Evolutionary conservation across 78 protist species (phyloP).

Genomic region (Pelomyxa schiedti): DNA sequence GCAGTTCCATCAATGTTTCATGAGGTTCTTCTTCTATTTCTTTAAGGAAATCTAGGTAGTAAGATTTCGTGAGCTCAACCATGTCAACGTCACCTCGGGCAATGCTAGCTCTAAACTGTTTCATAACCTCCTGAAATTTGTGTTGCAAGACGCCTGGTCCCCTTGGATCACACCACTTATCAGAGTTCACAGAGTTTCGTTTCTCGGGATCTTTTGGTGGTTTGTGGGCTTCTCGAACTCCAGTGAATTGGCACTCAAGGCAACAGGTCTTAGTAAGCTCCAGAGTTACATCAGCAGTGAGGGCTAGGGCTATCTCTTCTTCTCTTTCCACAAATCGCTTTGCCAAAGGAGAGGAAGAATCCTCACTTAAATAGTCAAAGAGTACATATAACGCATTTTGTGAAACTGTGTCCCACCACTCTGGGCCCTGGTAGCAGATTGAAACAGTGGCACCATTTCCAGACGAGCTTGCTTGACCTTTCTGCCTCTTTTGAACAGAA

Average conservation of each 20-base stretch:
- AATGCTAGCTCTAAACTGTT: neutral
- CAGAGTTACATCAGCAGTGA: neutral
- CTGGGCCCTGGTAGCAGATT: neutral
- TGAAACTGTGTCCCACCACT: neutral
- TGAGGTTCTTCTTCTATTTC: neutral
- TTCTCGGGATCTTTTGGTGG: neutral
- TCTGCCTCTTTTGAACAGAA: no score
- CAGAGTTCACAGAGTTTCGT: neutral
- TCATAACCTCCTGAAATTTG: neutral
- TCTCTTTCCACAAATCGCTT: neutral
- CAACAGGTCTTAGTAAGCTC: neutral
- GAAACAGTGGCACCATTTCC: no score
- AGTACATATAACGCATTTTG: neutral
- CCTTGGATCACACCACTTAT: neutral
- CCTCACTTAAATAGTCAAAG: neutral
- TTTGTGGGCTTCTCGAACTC: neutral
- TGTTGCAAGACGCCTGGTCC: neutral
- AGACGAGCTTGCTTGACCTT: no score
- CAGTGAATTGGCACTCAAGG: neutral
- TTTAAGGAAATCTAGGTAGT: neutral
- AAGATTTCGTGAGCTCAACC: neutral
- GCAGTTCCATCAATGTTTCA: neutral
- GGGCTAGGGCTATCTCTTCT: neutral
- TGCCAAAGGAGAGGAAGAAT: neutral
- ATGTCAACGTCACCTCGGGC: neutral